These are phyloP conservation scores for Penicillium diatomitis DNA, from an alignment of 495 filamentous ascomycete species.

Conservation along the genomic window DNA sequence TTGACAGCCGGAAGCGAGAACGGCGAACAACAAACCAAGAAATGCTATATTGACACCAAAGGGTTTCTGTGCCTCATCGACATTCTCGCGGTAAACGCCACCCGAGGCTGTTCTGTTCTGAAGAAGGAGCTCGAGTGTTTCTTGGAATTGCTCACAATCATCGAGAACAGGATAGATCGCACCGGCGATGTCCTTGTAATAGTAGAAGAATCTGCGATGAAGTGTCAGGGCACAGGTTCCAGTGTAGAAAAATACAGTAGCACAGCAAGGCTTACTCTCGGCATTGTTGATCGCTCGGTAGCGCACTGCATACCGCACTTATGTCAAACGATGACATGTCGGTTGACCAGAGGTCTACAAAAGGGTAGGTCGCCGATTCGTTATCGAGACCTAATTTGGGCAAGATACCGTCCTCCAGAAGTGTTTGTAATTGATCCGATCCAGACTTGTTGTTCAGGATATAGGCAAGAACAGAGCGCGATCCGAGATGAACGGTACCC, in stretches of 20 bases:
- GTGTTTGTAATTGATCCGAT: slow-evolving; percentile 53
- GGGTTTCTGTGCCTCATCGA: slow-evolving; percentile 28
- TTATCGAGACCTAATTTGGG: slow-evolving; percentile 77
- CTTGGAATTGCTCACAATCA: slow-evolving; percentile 62
- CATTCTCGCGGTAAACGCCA: slow-evolving; percentile 31
- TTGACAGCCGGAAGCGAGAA: slow-evolving; percentile 74
- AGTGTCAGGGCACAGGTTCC: neutral
- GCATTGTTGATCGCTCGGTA: slow-evolving; percentile 57
- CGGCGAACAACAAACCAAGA: slow-evolving; percentile 66
- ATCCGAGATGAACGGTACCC: slow-evolving; percentile 50
- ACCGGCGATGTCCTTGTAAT: slow-evolving; percentile 73
- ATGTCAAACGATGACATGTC: slow-evolving; percentile 64
- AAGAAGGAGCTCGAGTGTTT: slow-evolving; percentile 57
- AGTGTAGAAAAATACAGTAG: neutral
- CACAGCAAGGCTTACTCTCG: slow-evolving; percentile 44
- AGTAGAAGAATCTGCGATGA: slow-evolving; percentile 52
- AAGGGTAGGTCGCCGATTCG: slow-evolving; percentile 71
- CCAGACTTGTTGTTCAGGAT: slow-evolving; percentile 54
- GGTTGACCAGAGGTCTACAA: slow-evolving; percentile 54
- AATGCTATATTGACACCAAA: slow-evolving; percentile 55
- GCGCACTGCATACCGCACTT: slow-evolving; percentile 59
- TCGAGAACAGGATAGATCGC: slow-evolving; percentile 75
- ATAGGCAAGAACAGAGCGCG: slow-evolving; percentile 49
- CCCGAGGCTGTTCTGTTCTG: slow-evolving; percentile 48
- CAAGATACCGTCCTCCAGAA: slow-evolving; percentile 68